Base-by-base conservation (phyloP, 2,329 filamentous ascomycete genomes). In the Zalaria sp. region DNA sequence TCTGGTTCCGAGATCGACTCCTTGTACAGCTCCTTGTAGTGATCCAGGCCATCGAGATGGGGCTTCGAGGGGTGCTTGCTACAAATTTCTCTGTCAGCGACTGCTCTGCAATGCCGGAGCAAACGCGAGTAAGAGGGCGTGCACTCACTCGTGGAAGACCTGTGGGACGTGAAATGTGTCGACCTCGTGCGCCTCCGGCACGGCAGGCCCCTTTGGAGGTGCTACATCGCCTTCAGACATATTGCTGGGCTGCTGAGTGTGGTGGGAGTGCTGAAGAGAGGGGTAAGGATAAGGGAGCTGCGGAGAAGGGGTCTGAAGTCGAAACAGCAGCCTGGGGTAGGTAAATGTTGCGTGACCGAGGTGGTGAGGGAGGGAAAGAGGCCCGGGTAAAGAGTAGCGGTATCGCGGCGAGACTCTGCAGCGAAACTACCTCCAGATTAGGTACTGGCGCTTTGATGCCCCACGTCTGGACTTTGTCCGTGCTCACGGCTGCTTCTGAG, bases 1-100 rank as follows among this genome's bases (percentile, higher is more conserved):
- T 88, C 69, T 39, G 91, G 89, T 53, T 91, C 71, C 53, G 81
- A 80, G 60, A 98, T 95, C 38, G 91, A 98, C 67, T 98, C 73
- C 56, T 78, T 75, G 62, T 80, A 80, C 53, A 80, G 65, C 57
- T 70, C 62, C 61, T 76, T 69, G 65, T 80, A 81, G 55, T 79
- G 68, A 46, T 77, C 72, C 38, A 80, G 57, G 51, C 68, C 67
- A 49, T 70, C 67, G 42, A 80, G 53, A 58, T 81, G 75, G 35
- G 76, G 71, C 52, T 71, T 72, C 35, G 35, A 37, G 5, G 76
- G 73, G 57, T 79, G 76, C 56, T 79, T 79, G 35, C 68, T 72
- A 57, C 41, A 42, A 40, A 28, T 9, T 7, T 28, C 28, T 18
- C 46, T 37, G 43, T 49, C 37, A 46, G 40, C 28, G 11, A 32